Conservation (phyloP, 2,329 filamentous ascomycete species). For the Stromatinia cepivora region DNA sequence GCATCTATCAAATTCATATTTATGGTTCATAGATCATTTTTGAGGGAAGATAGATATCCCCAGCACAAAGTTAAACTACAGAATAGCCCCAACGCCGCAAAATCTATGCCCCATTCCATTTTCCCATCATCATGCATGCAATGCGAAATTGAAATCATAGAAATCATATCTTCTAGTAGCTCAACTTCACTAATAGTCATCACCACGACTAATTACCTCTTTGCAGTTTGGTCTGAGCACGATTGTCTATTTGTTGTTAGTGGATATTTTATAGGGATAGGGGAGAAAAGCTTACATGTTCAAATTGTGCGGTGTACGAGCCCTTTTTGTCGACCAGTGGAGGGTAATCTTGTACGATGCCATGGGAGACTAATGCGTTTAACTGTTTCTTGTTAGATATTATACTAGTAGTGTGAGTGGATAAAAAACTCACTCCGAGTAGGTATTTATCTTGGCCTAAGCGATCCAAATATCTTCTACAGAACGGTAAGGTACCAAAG, state of each 20-base stretch:
- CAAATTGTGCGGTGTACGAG: conserved; percentile 90
- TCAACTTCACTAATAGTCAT: conserved; percentile 63
- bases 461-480: conserved; percentile 85
- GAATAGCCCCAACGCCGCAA: conserved; percentile 9
- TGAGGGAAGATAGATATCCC: background rate
- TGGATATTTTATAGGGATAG: conserved; percentile 22
- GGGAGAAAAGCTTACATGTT: conserved; percentile 64
- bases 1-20: too few species aligned
- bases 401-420: background rate
- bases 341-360: conserved; percentile 87
- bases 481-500: conserved; percentile 90
- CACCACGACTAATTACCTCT: conserved; percentile 82
- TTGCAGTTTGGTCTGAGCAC: conserved; percentile 77
- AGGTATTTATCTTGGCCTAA: conserved; percentile 95
- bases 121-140: conserved; percentile 15
- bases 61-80: background rate
- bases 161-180: background rate
- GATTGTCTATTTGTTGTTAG: conserved; percentile 65
- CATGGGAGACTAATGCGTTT: conserved; percentile 79
- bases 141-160: conserved; percentile 10
- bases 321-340: conserved; percentile 90
- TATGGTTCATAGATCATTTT: background rate
- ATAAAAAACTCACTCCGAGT: conserved; percentile 64
- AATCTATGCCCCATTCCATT: conserved; percentile 5
- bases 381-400: conserved; percentile 54